These are phyloP conservation scores for Heritiera fomes DNA, from an alignment of 345 rosid genomes.

Conservation along the genomic window DNA sequence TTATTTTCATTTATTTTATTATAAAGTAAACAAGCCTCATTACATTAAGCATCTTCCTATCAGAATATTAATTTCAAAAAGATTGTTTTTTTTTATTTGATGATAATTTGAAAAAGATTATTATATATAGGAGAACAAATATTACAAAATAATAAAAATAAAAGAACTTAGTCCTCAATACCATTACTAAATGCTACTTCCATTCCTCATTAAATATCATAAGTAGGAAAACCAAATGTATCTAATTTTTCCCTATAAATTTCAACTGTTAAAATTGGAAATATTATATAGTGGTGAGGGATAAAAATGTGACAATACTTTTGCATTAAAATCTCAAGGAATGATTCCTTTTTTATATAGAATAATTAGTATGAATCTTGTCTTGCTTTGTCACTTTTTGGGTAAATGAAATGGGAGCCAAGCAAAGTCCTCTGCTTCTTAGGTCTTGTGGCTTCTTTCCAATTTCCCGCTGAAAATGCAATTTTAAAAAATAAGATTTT, in stretches of 20 bases:
- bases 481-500: not conserved
- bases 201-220: not conserved
- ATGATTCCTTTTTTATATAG: not conserved
- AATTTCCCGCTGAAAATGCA: constrained; percentile 30
- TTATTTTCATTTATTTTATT: no score
- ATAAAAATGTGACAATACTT: not conserved
- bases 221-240: not conserved
- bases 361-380: no score
- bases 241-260: not conserved
- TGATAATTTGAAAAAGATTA: no score
- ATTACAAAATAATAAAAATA: not conserved
- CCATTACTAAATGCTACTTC: not conserved
- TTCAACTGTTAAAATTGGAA: not conserved
- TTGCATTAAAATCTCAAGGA: not conserved
- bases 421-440: constrained; percentile 55
- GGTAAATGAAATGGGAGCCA: constrained; percentile 45
- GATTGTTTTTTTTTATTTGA: no score
- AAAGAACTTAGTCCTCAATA: not conserved
- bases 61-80: no score
- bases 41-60: no score
- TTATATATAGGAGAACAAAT: not conserved
- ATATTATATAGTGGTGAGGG: not conserved
- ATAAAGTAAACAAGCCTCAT: no score
- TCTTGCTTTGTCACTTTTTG: constrained; percentile 31
- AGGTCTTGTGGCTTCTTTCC: constrained; percentile 32